Evolutionary conservation across 257 asterid species (phyloP), one percentile per base, ranked within the genome.

Genomic region (Rauvolfia tetraphylla): DNA sequence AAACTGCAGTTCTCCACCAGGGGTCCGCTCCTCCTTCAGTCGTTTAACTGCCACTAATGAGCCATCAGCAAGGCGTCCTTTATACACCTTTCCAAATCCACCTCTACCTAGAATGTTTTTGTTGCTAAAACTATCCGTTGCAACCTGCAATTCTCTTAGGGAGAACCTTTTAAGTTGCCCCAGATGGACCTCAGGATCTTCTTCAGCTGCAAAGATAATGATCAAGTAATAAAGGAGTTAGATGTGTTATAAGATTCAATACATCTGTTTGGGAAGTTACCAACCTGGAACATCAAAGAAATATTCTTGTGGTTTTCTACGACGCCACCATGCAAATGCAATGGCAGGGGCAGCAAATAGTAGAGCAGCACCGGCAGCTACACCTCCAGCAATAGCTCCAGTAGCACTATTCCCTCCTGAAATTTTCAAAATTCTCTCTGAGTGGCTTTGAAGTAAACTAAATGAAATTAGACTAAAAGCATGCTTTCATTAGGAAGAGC

Each of bases 321-420:
- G 78, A 56, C 88, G 88, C 90, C 90, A 86, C 90, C 90, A 86
- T 2, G 90, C 90, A 84, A 86, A 86, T 67, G 80, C 84, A 76
- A 86, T 79, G 75, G 90, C 90, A 41, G 90, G 90, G 63, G 83
- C 85, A 42, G 90, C 87, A 84, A 86, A 86, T 39, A 86, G 87
- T 66, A 86, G 78, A 82, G 90, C 88, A 67, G 90, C 90, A 59
- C 90, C 90, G 23, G 90, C 90, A 80, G 90, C 90, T 9, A 86
- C 90, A 53, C 87, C 90, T 57, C 88, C 90, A 4, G 90, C 90
- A 68, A 86, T 84, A 44, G 90, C 90, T 76, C 90, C 88, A 56
- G 90, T 82, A 46, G 83, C 85, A 74, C 85, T 77, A 76, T 84
- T 84, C 39, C 86, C 85, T 48, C 88, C 90, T 84, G 79, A 68